phyloP scores from a whole-genome alignment of 805 yeast species.

The Jamesozyma lodderae region DNA sequence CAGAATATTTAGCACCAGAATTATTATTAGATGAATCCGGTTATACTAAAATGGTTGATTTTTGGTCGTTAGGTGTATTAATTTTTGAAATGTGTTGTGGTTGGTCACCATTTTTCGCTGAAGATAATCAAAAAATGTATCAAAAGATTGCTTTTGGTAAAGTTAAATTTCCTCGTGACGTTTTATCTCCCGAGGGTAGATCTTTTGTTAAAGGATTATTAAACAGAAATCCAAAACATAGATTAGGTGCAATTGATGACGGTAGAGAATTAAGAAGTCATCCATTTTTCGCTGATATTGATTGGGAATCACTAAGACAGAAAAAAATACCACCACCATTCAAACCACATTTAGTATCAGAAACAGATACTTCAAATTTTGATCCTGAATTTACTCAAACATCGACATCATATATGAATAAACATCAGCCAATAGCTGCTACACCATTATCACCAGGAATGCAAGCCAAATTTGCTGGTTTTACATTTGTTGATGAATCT shows the following conservation, averaged over 20 bases:
- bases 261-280: slow-evolving; percentile 90
- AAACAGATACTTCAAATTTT: slow-evolving; percentile 91
- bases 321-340: slow-evolving; percentile 94
- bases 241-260: slow-evolving; percentile 85
- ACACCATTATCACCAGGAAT: slow-evolving; percentile 84
- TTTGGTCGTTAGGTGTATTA: slow-evolving; percentile 95
- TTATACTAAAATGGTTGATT: slow-evolving; percentile 97
- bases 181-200: slow-evolving; percentile 84
- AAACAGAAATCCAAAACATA: slow-evolving; percentile 91
- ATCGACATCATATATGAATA: slow-evolving; percentile 71
- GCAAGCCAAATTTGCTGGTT: slow-evolving; percentile 94
- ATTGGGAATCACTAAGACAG: slow-evolving; percentile 71
- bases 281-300: slow-evolving; percentile 83
- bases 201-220: slow-evolving; percentile 90
- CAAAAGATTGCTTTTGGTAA: slow-evolving; percentile 98
- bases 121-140: slow-evolving; percentile 97
- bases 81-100: slow-evolving; percentile 99
- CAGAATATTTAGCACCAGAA: slow-evolving; percentile 97
- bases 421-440: slow-evolving; percentile 41
- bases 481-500: slow-evolving; percentile 91
- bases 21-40: slow-evolving; percentile 92
- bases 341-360: slow-evolving; percentile 85
- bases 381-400: slow-evolving; percentile 96
- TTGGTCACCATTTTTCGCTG: slow-evolving; percentile 98
- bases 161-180: slow-evolving; percentile 94